Base-by-base conservation (phyloP, 768 basidiomycete genomes). In the Lanmaoa rubissima region DNA sequence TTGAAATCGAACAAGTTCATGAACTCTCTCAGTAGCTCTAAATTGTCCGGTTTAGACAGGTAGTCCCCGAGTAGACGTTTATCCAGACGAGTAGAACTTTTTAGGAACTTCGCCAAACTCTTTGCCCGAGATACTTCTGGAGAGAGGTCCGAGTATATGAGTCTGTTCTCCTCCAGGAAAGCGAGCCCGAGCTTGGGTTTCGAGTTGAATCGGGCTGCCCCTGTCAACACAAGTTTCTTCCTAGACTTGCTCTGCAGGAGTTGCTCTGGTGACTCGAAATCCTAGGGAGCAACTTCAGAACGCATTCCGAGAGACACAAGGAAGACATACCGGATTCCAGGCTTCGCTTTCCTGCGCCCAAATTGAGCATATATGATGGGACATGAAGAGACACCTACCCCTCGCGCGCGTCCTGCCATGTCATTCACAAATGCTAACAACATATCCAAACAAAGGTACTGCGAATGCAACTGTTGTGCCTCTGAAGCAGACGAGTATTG, bases 51-150 rank as follows among this genome's bases (percentile, higher is more conserved):
- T 58, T 85, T 85, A 7, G 94, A 94, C 47, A 98, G 83, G 70
- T 85, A 98, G 67, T 98, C 97, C 3, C 97, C 97, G 0, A 99
- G 77, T 1, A 96, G 73, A 49, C 91, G 89, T 76, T 99, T 99
- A 72, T 99, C 95, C 32, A 98, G 77, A 45, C 90, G 78, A 7
- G 88, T 85, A 49, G 87, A 90, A 42, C 78, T 85, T 74, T 95
- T 94, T 56, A 99, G 74, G 69, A 98, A 97, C 45, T 67, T 81
- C 8, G 97, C 96, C 28, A 98, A 79, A 62, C 88, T 91, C 48
- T 78, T 79, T 4, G 80, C 69, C 53, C 81, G 84, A 8, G 90
- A 78, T 19, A 82, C 73, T 13, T 76, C 79, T 16, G 79, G 71
- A 19, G 82, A 82, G 34, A 84, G 72, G 58, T 90, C 84, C 5